A percentile compares a stretch with the other conserved stretches of the same genome.
Conservation (phyloP, 805 yeast species). For the Candida tibetensis region DNA sequence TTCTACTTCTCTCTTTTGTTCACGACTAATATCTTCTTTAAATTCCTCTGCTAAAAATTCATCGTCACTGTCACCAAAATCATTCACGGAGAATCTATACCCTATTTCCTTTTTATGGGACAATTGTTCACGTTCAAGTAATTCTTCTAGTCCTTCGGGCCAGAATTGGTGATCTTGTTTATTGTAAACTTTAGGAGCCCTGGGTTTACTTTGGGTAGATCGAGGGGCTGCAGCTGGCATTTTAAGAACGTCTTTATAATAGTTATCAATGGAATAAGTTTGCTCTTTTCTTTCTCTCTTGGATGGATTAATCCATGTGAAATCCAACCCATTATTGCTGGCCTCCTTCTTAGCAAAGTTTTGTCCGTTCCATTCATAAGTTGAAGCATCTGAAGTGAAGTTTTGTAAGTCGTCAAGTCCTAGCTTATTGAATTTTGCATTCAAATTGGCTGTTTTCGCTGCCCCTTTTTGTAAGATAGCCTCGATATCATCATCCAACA, state of each 20-base stretch:
- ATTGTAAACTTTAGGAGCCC: conserved; percentile 61
- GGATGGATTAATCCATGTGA: conserved; percentile 71
- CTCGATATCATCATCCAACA: conserved; percentile 72
- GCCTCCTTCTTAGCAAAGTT: conserved; percentile 61
- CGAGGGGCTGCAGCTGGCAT: conserved; percentile 30
- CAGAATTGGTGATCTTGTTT: conserved; percentile 76
- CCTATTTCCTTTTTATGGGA: conserved; percentile 59
- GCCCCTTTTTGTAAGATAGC: conserved; percentile 77
- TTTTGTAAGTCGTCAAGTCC: conserved; percentile 94
- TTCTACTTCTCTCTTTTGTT: conserved; percentile 43
- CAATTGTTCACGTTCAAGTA: conserved; percentile 64
- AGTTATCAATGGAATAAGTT: conserved; percentile 72
- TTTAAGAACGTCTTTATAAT: conserved; percentile 65
- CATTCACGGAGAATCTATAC: conserved; percentile 56
- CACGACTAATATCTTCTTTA: conserved; percentile 35
- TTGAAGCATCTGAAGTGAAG: conserved; percentile 82
- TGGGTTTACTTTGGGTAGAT: conserved; percentile 29
- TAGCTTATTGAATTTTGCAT: conserved; percentile 76
- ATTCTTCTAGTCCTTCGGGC: conserved; percentile 48
- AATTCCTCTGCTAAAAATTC: conserved; percentile 48
- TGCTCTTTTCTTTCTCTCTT: conserved; percentile 77
- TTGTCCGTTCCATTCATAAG: conserved; percentile 96
- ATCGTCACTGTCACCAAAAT: conserved; percentile 57
- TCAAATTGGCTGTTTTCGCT: conserved; percentile 72
- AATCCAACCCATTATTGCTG: conserved; percentile 36